Conservation (phyloP, 176 grass and related monocot genomes). For the Zea luxurians region DNA sequence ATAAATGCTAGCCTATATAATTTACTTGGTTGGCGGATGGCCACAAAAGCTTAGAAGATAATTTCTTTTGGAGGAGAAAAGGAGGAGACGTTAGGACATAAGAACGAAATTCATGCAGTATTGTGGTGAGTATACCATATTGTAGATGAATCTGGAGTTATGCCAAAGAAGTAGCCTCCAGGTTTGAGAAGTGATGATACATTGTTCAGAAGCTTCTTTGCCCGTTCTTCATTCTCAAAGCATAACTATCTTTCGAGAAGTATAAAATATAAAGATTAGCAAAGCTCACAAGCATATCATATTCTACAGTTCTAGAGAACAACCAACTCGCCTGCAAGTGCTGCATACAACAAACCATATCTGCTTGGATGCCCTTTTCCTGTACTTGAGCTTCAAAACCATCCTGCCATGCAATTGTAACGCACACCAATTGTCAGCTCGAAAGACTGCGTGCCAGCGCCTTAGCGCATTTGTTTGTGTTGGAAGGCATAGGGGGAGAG, state of each 20-base stretch:
- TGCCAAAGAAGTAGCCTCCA: slow-evolving; percentile 78
- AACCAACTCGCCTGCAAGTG: slow-evolving; percentile 65
- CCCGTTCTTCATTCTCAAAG: slow-evolving; percentile 76
- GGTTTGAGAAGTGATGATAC: slow-evolving; percentile 81
- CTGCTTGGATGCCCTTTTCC: slow-evolving; percentile 64
- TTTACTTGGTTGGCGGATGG: background rate
- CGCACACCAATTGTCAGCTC: slow-evolving; percentile 26
- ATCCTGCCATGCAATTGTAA: slow-evolving; percentile 50
- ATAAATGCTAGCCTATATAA: slow-evolving; percentile 7
- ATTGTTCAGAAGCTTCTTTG: slow-evolving; percentile 74
- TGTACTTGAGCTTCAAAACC: slow-evolving; percentile 60
- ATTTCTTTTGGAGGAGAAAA: background rate
- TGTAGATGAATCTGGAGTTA: slow-evolving; percentile 87
- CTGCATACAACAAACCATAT: slow-evolving; percentile 82
- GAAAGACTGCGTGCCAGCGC: background rate
- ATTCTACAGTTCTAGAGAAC: background rate
- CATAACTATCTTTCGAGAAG: slow-evolving; percentile 62
- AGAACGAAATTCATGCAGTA: slow-evolving; percentile 25
- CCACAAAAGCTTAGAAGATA: background rate
- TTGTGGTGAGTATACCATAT: slow-evolving; percentile 60
- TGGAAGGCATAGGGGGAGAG: background rate
- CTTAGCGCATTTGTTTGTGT: background rate
- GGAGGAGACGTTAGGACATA: background rate
- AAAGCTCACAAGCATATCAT: slow-evolving; percentile 13
- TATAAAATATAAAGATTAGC: slow-evolving; percentile 42